Evolutionary conservation across 208 protist species (phyloP).

Genomic region (Trypanosoma theileri): DNA sequence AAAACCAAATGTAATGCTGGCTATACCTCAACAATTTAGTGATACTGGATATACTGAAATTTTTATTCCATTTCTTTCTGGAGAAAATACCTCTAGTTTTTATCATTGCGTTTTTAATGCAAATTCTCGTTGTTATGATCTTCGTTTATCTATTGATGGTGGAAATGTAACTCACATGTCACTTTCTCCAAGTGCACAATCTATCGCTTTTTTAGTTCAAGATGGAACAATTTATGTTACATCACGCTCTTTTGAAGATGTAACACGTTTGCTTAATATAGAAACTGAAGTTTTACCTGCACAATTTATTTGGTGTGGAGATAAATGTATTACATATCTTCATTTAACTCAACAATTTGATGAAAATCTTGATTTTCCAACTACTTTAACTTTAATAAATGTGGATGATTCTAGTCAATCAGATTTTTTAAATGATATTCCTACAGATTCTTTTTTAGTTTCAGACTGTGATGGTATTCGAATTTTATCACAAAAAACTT

Average conservation of each 20-base stretch:
- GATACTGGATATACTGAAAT: slow-evolving; percentile 39
- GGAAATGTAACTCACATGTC: slow-evolving; percentile 58
- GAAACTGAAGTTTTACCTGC: slow-evolving; percentile 30
- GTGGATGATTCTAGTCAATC: slow-evolving; percentile 40
- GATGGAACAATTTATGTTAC: slow-evolving; percentile 65
- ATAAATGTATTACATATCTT: slow-evolving; percentile 39
- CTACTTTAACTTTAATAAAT: slow-evolving; percentile 49
- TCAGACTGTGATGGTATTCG: slow-evolving; percentile 66
- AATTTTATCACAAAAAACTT: slow-evolving; percentile 41
- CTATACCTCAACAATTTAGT: slow-evolving; percentile 32
- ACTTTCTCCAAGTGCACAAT: slow-evolving; percentile 42
- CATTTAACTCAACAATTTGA: slow-evolving; percentile 29
- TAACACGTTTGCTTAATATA: slow-evolving; percentile 37
- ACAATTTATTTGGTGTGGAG: slow-evolving; percentile 69
- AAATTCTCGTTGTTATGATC: slow-evolving; percentile 36
- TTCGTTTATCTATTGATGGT: slow-evolving; percentile 56
- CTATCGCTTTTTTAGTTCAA: slow-evolving; percentile 56
- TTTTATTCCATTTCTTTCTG: slow-evolving; percentile 33
- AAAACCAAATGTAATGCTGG: slow-evolving; percentile 24
- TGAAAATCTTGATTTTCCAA: slow-evolving; percentile 35
- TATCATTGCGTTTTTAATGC: slow-evolving; percentile 35
- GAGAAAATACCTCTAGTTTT: slow-evolving; percentile 28
- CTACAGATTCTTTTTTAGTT: slow-evolving; percentile 43
- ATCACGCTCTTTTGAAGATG: slow-evolving; percentile 56
- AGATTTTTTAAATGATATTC: slow-evolving; percentile 64